phyloP scores from a whole-genome alignment of 169 alveolate species.

The Cryptosporidium xiaoi region DNA sequence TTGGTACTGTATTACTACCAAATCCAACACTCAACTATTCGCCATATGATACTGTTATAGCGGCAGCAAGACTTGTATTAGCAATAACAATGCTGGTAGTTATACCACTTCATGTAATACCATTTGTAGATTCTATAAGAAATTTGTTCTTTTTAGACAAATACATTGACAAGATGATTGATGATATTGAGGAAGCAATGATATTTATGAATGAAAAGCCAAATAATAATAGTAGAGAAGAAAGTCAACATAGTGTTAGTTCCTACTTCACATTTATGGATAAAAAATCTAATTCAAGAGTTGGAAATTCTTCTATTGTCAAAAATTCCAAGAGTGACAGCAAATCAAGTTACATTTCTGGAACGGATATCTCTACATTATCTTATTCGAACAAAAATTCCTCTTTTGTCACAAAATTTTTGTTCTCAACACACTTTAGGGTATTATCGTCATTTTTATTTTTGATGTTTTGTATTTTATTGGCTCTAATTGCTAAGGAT shows the following conservation, averaged over 20 bases:
- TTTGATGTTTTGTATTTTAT: conserved; percentile 24
- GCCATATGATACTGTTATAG: conserved; percentile 48
- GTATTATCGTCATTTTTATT: conserved; percentile 9
- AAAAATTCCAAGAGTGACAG: neutral
- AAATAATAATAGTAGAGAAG: neutral
- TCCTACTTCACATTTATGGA: conserved; percentile 58
- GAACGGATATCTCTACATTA: neutral
- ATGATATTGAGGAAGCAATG: conserved; percentile 68
- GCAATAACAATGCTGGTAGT: conserved; percentile 67
- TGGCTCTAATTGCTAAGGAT: conserved; percentile 56
- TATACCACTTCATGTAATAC: conserved; percentile 67
- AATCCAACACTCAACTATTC: conserved; percentile 70
- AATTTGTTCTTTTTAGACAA: conserved; percentile 37
- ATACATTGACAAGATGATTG: conserved; percentile 21
- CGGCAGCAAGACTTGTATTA: conserved; percentile 48
- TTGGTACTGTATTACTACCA: conserved; percentile 57
- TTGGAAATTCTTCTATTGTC: neutral
- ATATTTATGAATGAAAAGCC: conserved; percentile 6
- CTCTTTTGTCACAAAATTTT: neutral
- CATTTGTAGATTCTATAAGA: conserved; percentile 35
- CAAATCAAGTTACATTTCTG: neutral
- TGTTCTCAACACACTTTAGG: conserved; percentile 33
- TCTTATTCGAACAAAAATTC: neutral
- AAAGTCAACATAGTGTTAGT: conserved; percentile 65
- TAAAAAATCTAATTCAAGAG: neutral